Evolutionary conservation across 345 rosid species (phyloP).

Genomic region (Odontarrhena argentea): DNA sequence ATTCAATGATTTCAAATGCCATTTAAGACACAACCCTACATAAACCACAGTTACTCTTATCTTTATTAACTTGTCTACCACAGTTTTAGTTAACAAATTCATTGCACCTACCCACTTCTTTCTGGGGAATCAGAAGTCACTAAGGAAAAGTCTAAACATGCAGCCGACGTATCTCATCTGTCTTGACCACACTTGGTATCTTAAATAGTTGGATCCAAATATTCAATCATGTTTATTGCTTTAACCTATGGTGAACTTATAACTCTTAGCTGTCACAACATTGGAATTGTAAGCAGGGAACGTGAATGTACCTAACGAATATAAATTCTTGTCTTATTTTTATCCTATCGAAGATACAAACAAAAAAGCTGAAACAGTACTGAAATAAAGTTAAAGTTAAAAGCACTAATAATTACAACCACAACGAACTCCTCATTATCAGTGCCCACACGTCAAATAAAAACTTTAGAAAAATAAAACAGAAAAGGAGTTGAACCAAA

Average conservation of each 20-base stretch:
- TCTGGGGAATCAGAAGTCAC: neutral
- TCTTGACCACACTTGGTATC: too few species aligned
- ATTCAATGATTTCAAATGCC: conserved; percentile 16
- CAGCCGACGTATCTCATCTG: neutral
- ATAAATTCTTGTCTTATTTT: too few species aligned
- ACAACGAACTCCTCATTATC: conserved; percentile 34
- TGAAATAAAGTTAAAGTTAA: conserved; percentile 29
- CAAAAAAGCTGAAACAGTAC: conserved; percentile 23
- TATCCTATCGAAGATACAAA: neutral
- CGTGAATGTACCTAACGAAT: neutral
- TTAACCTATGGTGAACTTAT: neutral
- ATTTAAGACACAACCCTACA: conserved; percentile 13
- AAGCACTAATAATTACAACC: conserved; percentile 44
- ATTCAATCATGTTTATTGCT: neutral
- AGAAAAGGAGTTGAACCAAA: conserved; percentile 1
- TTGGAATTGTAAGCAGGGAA: neutral
- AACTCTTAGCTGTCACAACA: neutral
- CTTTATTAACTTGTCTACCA: neutral
- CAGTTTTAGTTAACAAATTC: conserved; percentile 1
- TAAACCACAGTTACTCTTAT: neutral
- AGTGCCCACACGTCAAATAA: conserved; percentile 31
- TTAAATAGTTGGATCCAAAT: neutral
- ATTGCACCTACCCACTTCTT: conserved; percentile 2
- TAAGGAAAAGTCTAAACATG: neutral
- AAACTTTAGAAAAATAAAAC: neutral